These are phyloP conservation scores for Microcyclosporella mali DNA, from an alignment of 2,329 filamentous ascomycete species.

Conservation along the genomic window DNA sequence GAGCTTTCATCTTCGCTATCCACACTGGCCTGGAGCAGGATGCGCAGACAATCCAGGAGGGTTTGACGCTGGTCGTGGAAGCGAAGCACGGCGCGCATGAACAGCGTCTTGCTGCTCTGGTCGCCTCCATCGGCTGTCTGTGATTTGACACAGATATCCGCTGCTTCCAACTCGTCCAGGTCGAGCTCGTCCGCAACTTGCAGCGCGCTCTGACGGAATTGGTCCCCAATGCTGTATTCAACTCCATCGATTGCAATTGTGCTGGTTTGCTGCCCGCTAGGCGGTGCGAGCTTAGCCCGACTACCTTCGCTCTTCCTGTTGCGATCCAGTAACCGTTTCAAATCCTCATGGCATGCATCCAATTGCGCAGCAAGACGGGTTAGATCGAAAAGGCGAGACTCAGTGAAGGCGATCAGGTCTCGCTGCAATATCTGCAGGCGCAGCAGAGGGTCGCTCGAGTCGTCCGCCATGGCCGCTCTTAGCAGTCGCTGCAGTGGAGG, in stretches of 20 bases:
- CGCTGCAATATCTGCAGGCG: slow-evolving; percentile 78
- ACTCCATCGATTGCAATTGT: slow-evolving; percentile 67
- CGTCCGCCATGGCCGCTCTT: slow-evolving; percentile 58
- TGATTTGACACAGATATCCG: slow-evolving; percentile 63
- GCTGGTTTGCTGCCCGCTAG: slow-evolving; percentile 41
- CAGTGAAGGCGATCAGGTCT: slow-evolving; percentile 71
- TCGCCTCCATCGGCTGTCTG: slow-evolving; percentile 60
- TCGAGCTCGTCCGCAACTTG: slow-evolving; percentile 82
- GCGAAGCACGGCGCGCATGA: slow-evolving; percentile 74
- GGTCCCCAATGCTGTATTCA: slow-evolving; percentile 74
- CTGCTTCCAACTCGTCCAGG: slow-evolving; percentile 81
- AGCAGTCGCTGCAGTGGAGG: neutral
- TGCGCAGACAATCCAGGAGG: slow-evolving; percentile 73
- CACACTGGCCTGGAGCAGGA: slow-evolving; percentile 62
- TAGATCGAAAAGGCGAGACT: slow-evolving; percentile 62
- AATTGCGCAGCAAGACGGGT: slow-evolving; percentile 63
- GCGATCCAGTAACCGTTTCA: slow-evolving; percentile 68
- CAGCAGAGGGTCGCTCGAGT: slow-evolving; percentile 64
- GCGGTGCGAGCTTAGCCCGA: slow-evolving; percentile 63
- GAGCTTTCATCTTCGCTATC: slow-evolving; percentile 55
- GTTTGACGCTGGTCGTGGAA: slow-evolving; percentile 83
- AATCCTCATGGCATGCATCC: slow-evolving; percentile 59
- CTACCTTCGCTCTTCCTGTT: slow-evolving; percentile 68
- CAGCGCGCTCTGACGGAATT: slow-evolving; percentile 77
- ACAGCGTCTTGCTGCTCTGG: slow-evolving; percentile 63